Conservation (phyloP, 441 rosid genomes). For the Cnidoscolus chayamansa region DNA sequence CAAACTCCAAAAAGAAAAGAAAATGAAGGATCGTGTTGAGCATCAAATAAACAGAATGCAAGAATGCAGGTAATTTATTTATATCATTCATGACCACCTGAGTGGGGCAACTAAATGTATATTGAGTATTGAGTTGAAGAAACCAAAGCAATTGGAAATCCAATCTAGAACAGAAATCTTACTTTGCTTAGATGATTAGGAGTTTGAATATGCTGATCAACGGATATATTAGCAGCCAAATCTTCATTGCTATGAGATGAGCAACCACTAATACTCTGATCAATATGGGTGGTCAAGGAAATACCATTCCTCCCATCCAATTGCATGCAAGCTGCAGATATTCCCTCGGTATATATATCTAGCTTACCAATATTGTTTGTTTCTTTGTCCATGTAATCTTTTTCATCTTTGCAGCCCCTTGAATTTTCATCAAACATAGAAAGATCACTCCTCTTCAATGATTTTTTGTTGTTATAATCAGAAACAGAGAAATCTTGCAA, state of each 20-base stretch:
- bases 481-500: constrained; percentile 27
- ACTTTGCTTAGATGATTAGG: constrained; percentile 28
- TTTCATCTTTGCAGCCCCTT: constrained; percentile 22
- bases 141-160: constrained; percentile 16
- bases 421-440: constrained; percentile 22
- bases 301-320: constrained; percentile 30
- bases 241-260: constrained; percentile 25
- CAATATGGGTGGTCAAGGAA: constrained; percentile 22
- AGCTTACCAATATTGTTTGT: constrained; percentile 25
- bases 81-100: constrained; percentile 6
- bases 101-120: constrained; percentile 17
- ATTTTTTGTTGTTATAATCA: constrained; percentile 21
- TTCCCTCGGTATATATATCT: constrained; percentile 26
- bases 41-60: background rate
- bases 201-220: constrained; percentile 24
- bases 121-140: constrained; percentile 4
- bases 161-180: constrained; percentile 26
- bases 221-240: constrained; percentile 23
- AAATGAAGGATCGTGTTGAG: background rate
- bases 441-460: constrained; percentile 25
- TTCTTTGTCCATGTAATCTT: constrained; percentile 24
- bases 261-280: constrained; percentile 22
- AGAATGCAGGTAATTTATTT: background rate
- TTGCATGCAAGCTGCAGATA: constrained; percentile 24
- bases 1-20: background rate